Evolutionary conservation across 2,329 filamentous ascomycete genomes (phyloP), one percentile per base, ranked within the genome.

Genomic region (Colletotrichum filicis): DNA sequence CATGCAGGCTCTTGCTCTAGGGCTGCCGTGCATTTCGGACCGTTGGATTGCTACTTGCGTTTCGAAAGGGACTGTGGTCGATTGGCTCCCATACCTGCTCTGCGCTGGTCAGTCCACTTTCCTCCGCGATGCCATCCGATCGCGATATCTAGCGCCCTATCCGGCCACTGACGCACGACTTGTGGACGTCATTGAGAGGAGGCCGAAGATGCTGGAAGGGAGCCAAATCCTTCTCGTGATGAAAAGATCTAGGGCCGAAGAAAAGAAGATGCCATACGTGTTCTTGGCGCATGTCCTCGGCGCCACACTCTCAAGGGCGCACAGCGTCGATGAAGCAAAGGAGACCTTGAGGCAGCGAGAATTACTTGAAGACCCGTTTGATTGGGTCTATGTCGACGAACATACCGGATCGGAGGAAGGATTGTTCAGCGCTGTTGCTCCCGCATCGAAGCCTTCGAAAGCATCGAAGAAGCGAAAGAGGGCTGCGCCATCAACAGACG

Each of bases 1-100:
- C 81, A 94, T 98, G 87, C 95, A 98, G 83, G 97, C 97, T 0
- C 89, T 99, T 2, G 95, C 97, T 0, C 89, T 99, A 0, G 95
- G 94, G 1, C 83, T 99, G 0, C 97, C 97, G 0, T 98, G 95
- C 78, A 86, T 99, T 1, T 93, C 94, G 6, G 89, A 91, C 6
- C 92, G 92, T 67, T 99, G 97, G 96, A 85, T 97, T 60, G 87
- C 90, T 30, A 89, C 93, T 62, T 98, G 94, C 74, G 81, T 96
- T 3, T 82, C 86, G 1, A 89, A 90, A 37, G 85, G 87, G 6
- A 79, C 83, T 8, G 82, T 96, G 0, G 83, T 97, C 0, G 89
- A 93, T 64, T 98, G 95, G 93, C 85, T 88, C 8, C 90, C 92
- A 1, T 98, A 98, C 78, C 88, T 98, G 1, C 89, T 99, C 1